Conservation (phyloP, 495 filamentous ascomycete species). For the Aspergillus funiculosus region DNA sequence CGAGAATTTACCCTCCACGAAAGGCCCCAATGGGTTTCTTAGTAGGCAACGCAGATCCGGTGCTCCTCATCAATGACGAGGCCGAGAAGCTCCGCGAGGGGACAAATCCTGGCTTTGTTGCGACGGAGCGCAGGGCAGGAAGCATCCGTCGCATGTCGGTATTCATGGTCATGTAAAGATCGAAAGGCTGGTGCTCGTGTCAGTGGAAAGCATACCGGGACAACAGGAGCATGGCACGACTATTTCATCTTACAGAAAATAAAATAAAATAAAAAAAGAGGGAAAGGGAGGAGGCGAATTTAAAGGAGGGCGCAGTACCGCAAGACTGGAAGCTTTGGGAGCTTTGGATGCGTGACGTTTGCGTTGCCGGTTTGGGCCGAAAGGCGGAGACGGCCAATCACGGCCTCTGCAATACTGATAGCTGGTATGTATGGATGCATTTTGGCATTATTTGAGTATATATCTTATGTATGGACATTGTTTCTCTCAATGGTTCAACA, state of each 20-base stretch:
- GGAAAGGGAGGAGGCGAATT: constrained; percentile 10
- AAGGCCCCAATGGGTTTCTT: constrained; percentile 86
- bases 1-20: constrained; percentile 71
- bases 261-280: no score
- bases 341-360: constrained; percentile 32
- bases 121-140: constrained; percentile 24
- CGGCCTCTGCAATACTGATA: not conserved
- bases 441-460: no score
- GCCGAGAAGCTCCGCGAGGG: constrained; percentile 30
- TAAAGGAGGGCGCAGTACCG: no score
- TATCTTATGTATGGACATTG: no score
- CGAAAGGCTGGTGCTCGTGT: not conserved
- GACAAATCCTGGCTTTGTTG: constrained; percentile 20
- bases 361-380: constrained; percentile 13
- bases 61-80: constrained; percentile 32
- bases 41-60: constrained; percentile 50
- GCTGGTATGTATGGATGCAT: no score
- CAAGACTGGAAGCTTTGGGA: constrained; percentile 15
- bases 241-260: constrained; percentile 4
- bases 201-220: constrained; percentile 6
- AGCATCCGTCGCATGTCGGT: constrained; percentile 17
- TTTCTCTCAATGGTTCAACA: no score
- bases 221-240: not conserved
- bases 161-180: constrained; percentile 23
- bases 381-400: constrained; percentile 18